Evolutionary conservation across 345 rosid genomes (phyloP).

Genomic region (Lagerstroemia speciosa): DNA sequence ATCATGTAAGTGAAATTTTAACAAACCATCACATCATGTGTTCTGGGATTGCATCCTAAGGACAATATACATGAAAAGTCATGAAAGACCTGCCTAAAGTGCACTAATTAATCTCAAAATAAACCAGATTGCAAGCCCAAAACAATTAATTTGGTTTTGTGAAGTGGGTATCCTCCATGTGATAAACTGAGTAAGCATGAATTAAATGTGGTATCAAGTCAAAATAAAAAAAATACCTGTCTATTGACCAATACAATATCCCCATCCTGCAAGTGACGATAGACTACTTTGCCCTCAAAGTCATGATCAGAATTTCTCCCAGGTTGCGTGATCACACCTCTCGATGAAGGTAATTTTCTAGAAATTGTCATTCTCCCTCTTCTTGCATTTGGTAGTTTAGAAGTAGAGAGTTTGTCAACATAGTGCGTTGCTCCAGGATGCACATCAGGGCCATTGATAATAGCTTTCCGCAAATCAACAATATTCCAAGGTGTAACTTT

Average conservation of each 20-base stretch:
- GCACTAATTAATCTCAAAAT: neutral
- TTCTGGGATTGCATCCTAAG: neutral
- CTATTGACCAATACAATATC: constrained; percentile 92
- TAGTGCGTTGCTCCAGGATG: constrained; percentile 95
- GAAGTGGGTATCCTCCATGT: neutral
- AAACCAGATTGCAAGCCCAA: neutral
- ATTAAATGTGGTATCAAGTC: neutral
- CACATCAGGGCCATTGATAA: constrained; percentile 72
- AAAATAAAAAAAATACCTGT: constrained; percentile 42
- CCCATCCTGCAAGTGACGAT: constrained; percentile 89
- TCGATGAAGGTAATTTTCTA: constrained; percentile 67
- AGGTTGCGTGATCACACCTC: constrained; percentile 54
- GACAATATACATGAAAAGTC: neutral
- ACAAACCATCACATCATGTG: neutral
- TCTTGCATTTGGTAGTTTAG: constrained; percentile 35
- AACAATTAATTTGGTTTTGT: neutral
- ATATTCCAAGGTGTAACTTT: constrained; percentile 89
- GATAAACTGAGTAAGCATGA: neutral
- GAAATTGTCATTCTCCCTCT: constrained; percentile 60
- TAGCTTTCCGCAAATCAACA: constrained; percentile 57
- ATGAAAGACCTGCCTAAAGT: neutral
- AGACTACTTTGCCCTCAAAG: constrained; percentile 72
- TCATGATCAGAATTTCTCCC: constrained; percentile 53
- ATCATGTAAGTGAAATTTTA: neutral
- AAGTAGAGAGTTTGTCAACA: constrained; percentile 53